Base-by-base conservation (phyloP, 148 eudicot species). In the Beta vulgaris region DNA sequence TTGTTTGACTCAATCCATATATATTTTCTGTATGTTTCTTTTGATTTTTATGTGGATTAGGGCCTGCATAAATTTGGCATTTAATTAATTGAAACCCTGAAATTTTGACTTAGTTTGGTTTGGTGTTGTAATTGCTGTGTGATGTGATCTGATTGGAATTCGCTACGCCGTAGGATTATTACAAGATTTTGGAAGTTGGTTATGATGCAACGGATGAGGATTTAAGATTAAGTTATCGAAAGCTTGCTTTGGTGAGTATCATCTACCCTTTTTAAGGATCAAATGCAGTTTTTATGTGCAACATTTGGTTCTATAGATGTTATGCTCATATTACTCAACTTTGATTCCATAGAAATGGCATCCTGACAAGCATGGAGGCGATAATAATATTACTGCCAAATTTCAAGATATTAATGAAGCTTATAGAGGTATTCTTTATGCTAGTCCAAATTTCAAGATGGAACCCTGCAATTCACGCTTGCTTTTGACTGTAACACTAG, bases 321-420 rank as follows among this genome's bases (percentile, higher is more conserved):
- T 44, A 59, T 76, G 66, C 73, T 76, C 57, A 39, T 43, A 29
- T 53, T 18, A 51, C 49, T 23, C 46, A 32, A 21, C 44, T 68
- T 74, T 49, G 72, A 67, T 59, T 60, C 39, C 37, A 37, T 32
- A 89, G 92, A 85, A 80, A 82, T 89, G 92, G 92, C 92, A 87
- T 84, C 92, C 92, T 36, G 90, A 89, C 71, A 89, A 89, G 73
- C 92, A 87, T 76, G 87, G 78, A 70, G 86, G 80, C 76, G 87
- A 89, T 77, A 35, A 34, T 72, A 82, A 70, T 72, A 82, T 77
- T 63, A 89, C 92, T 36, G 80, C 79, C 21, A 89, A 82, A 75
- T 89, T 89, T 78, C 92, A 87, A 78, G 85, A 80, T 76, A 89
- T 87, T 42, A 87, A 84, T 69, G 90, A 89, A 83, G 92, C 92